These are phyloP conservation scores for Nelumbo lutea DNA, from an alignment of 164 flowering plant genomes.

Conservation along the genomic window DNA sequence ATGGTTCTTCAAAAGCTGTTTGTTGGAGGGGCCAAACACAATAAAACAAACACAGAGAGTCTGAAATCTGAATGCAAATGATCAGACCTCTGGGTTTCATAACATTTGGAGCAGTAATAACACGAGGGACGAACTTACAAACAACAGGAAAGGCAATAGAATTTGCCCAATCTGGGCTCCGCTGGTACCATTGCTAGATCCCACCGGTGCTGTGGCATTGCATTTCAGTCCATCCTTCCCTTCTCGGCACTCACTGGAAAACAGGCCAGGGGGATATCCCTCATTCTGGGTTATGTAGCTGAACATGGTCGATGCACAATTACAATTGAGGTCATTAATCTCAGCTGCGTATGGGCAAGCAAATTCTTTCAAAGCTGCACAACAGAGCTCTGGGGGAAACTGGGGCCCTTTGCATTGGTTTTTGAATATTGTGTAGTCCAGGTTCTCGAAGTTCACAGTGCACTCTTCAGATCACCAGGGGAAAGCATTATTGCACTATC, in stretches of 20 bases:
- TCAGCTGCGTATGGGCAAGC: constrained; percentile 5
- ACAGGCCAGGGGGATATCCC: constrained; percentile 54
- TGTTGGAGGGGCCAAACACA: no score
- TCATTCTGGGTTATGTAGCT: constrained; percentile 40
- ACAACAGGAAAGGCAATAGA: constrained; percentile 4
- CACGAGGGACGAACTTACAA: constrained; percentile 5
- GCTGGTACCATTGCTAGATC: background rate
- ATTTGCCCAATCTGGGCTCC: constrained; percentile 1
- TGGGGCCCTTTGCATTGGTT: constrained; percentile 9
- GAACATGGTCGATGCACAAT: constrained; percentile 6
- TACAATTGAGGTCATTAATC: background rate
- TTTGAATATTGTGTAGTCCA: constrained; percentile 4
- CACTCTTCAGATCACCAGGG: background rate
- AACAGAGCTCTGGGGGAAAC: background rate
- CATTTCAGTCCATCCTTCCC: constrained; percentile 36
- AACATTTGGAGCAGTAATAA: constrained; percentile 4
- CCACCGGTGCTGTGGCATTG: constrained; percentile 15
- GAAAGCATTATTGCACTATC: no score
- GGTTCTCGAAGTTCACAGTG: background rate
- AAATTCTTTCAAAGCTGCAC: constrained; percentile 6
- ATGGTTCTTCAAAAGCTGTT: no score
- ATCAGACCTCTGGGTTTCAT: constrained; percentile 6
- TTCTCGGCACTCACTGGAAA: constrained; percentile 36
- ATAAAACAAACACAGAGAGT: no score
- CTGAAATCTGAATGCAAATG: no score